Evolutionary conservation across 805 yeast species (phyloP).

Genomic region (Saccharomycopsis sp.): DNA sequence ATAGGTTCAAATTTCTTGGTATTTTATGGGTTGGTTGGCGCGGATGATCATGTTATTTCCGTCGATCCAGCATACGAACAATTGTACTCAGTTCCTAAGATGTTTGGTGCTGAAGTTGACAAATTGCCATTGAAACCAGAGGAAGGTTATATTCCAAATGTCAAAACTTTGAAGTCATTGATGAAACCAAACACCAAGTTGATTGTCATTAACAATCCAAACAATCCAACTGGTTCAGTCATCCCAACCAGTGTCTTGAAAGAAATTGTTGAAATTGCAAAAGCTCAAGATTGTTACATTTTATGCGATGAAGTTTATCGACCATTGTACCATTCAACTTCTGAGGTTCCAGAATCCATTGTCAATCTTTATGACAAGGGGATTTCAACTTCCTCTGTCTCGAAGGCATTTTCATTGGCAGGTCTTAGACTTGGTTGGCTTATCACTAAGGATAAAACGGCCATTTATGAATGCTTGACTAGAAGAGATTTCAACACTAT

Average conservation of each 20-base stretch:
- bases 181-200: slow-evolving; percentile 34
- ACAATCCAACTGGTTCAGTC: slow-evolving; percentile 41
- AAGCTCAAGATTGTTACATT: slow-evolving; percentile 29
- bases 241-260: slow-evolving; percentile 31
- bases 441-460: slow-evolving; percentile 29
- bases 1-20: slow-evolving; percentile 48
- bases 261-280: slow-evolving; percentile 35
- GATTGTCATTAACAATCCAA: slow-evolving; percentile 42
- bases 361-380: slow-evolving; percentile 37
- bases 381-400: slow-evolving; percentile 42
- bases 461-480: slow-evolving; percentile 30
- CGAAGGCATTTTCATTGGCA: slow-evolving; percentile 49
- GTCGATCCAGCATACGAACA: slow-evolving; percentile 47
- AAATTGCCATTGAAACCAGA: slow-evolving; percentile 30
- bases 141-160: slow-evolving; percentile 32
- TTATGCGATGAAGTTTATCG: slow-evolving; percentile 49
- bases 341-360: slow-evolving; percentile 29
- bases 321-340: slow-evolving; percentile 40
- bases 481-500: slow-evolving; percentile 47
- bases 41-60: slow-evolving; percentile 41
- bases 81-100: slow-evolving; percentile 38
- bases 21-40: slow-evolving; percentile 37
- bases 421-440: slow-evolving; percentile 52
- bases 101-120: slow-evolving; percentile 39
- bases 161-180: slow-evolving; percentile 29